Base-by-base conservation (phyloP, 2,329 filamentous ascomycete species). In the Cladosporium velox region DNA sequence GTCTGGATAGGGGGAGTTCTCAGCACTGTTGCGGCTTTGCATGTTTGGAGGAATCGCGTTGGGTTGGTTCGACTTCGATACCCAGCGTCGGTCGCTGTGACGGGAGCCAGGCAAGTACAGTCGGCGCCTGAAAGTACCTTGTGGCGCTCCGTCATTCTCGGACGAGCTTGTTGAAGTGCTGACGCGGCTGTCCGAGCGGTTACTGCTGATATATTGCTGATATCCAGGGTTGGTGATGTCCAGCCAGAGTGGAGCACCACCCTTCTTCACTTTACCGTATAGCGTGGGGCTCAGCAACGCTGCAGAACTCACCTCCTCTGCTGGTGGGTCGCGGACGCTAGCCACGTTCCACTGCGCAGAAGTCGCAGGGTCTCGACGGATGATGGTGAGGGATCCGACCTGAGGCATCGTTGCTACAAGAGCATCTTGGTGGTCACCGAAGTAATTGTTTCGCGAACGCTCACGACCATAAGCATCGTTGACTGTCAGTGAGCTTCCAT, bases 161-260 rank as follows among this genome's bases (percentile, higher is more conserved):
- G 69, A 66, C 8, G 65, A 70, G 34, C 67, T 70, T 18, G 66
- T 67, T 10, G 73, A 73, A 47, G 69, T 78, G 71, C 74, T 75
- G 30, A 60, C 59, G 8, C 69, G 67, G 5, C 73, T 73, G 7
- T 64, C 68, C 11, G 70, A 51, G 41, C 70, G 69, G 44, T 70
- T 60, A 11, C 78, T 73, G 3, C 75, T 72, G n/a, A 83, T 74
- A 69, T 89, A 88, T 64, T 85, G 85, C 47, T 78, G 81, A 72
- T 90, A 90, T 18, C 86, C 86, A 1, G 85, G 84, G 28, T 86
- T 88, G 10, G 79, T 82, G 12, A 89, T 82, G 61, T 88, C 85
- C 12, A 89, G 80, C 54, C 79, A 82, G 51, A 83, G 68, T 0
- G 82, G 81, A 8, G 79, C 73, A 24, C 80, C 81, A 21, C 75